Base-by-base conservation (phyloP, 1,139 yeast genomes). In the Citeromyces hawaiiensis region DNA sequence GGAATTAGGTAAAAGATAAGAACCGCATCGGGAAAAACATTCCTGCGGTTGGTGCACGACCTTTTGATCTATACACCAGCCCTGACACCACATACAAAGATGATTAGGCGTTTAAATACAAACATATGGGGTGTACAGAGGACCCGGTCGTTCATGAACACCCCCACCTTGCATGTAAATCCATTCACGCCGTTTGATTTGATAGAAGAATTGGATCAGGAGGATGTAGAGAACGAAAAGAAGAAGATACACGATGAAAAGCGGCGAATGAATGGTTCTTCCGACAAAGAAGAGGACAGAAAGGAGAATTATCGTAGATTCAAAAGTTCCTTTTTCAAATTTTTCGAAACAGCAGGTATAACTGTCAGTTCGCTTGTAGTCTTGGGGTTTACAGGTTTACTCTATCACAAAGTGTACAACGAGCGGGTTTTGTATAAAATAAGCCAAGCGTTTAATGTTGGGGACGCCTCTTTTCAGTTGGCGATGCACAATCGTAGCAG, bases 331-430 rank as follows among this genome's bases (percentile, higher is more conserved):
- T 36, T 64, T 3, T 51, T 67, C 50, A 82, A 79, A 51, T 72
- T 82, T 43, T 50, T 74, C 2, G 94, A 83, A 51, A 76, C 94
- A 0, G 77, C 81, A 1, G 78, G 85, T 2, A 76, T 83, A 38
- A 83, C 91, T 23, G 64, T 83, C 40, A 76, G 86, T n/a, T 79
- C 93, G 2, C 59, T 83, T 19, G 69, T 76, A 2, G 74, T 83
- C 38, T 64, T 83, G 17, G 93, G 83, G 0, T 58, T 77, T 4
- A 83, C 93, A 2, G 94, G 94, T 2, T 57, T 74, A 19, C 53
- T 72, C 13, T 83, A 83, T 54, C 94, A 83, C 54, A 63, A 66
- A 40, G 62, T 72, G 42, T 83, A 83, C 55, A 67, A 71, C 38
- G 44, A 49, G 7, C 81, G 76, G 46, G 87, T 83, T 0, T 55